Conservation (phyloP, 148 eudicot genomes). For the Gaultheria prostrata region DNA sequence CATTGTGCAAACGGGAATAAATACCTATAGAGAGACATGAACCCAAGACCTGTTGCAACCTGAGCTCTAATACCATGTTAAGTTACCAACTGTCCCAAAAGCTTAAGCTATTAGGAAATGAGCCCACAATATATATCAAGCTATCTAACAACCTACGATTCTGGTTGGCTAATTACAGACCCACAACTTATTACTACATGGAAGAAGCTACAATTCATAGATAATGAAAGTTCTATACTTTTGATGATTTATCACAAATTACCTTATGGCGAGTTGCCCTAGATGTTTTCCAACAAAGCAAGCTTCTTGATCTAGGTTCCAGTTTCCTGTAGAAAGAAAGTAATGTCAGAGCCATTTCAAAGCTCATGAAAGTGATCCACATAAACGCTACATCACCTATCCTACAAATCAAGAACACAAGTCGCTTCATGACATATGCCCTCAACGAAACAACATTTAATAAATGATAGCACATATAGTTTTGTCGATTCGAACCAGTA, state of each 20-base stretch:
- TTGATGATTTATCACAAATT: slow-evolving; percentile 12
- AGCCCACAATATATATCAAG: too few relatives aligned
- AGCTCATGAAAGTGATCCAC: background rate
- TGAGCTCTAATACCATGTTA: too few relatives aligned
- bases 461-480: background rate
- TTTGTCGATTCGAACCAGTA: background rate
- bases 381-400: background rate
- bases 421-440: background rate
- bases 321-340: slow-evolving; percentile 55
- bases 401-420: background rate
- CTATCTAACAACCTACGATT: too few relatives aligned
- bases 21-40: too few relatives aligned
- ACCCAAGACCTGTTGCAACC: too few relatives aligned
- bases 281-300: slow-evolving; percentile 87
- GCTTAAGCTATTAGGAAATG: too few relatives aligned
- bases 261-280: slow-evolving; percentile 66
- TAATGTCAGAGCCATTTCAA: background rate
- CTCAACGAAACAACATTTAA: background rate
- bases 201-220: background rate
- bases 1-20: too few relatives aligned
- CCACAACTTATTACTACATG: background rate
- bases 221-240: background rate
- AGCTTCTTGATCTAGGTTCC: slow-evolving; percentile 82
- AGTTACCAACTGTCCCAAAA: too few relatives aligned
- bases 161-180: background rate